Evolutionary conservation across 805 yeast species (phyloP).

Genomic region (Dipodascopsis uninucleata): DNA sequence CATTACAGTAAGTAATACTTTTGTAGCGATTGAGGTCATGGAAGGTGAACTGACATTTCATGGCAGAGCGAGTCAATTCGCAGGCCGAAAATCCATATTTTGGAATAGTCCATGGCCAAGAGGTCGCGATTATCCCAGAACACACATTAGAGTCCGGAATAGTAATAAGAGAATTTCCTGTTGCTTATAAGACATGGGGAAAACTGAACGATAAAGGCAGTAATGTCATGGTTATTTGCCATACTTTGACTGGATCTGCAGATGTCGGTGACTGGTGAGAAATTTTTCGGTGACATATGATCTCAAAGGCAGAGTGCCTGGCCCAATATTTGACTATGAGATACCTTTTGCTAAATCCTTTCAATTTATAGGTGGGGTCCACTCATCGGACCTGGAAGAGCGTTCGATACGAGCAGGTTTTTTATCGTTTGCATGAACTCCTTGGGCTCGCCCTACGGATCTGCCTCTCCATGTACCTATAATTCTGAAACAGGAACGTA

Average conservation of each 20-base stretch:
- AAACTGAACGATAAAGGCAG: conserved; percentile 61
- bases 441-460: conserved; percentile 95
- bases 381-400: conserved; percentile 72
- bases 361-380: conserved; percentile 79
- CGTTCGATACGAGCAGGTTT: conserved; percentile 86
- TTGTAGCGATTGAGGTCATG: too few species aligned
- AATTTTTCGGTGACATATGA: neutral
- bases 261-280: conserved; percentile 85
- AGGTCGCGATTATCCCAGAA: conserved; percentile 71
- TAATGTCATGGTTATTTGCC: conserved; percentile 87
- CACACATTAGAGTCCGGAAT: conserved; percentile 81
- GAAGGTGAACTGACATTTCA: too few species aligned
- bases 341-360: too few species aligned
- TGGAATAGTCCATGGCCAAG: conserved; percentile 69
- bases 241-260: conserved; percentile 92
- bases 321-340: too few species aligned
- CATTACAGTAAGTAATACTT: too few species aligned
- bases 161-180: conserved; percentile 65
- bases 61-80: conserved; percentile 12
- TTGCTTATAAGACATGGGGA: conserved; percentile 97
- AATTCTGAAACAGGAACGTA: conserved; percentile 70
- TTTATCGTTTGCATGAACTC: conserved; percentile 86
- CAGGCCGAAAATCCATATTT: conserved; percentile 56
- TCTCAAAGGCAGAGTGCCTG: neutral
- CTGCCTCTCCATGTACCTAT: conserved; percentile 84